Evolutionary conservation across 129 eudicot genomes (phyloP).

Genomic region (Flaveria bidentis): DNA sequence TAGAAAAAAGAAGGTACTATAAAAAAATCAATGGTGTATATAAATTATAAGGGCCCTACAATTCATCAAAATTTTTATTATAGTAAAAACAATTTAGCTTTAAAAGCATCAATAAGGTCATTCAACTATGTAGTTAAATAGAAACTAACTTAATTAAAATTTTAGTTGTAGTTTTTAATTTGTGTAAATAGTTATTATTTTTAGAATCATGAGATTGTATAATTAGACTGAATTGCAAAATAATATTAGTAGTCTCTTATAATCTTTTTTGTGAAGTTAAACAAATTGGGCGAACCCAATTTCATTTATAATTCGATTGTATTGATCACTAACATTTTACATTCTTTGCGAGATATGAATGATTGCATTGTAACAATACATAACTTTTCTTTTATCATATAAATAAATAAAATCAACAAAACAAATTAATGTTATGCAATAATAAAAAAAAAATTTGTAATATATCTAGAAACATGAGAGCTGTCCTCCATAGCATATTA

Average conservation of each 20-base stretch:
- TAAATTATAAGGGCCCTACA: too few species aligned
- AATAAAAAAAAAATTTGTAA: not conserved
- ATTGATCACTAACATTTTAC: not conserved
- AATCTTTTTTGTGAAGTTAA: too few species aligned
- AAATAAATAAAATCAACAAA: not conserved
- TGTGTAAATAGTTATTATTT: too few species aligned
- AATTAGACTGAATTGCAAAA: too few species aligned
- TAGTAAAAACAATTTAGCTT: not conserved
- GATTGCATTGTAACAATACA: not conserved
- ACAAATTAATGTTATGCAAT: not conserved
- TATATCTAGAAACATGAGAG: slow-evolving; percentile 20
- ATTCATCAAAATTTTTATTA: not conserved
- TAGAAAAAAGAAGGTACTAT: too few species aligned
- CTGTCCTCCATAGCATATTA: slow-evolving; percentile 23
- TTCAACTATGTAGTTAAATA: not conserved
- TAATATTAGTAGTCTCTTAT: too few species aligned
- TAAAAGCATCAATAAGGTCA: not conserved
- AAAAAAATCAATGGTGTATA: too few species aligned
- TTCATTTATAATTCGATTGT: too few species aligned
- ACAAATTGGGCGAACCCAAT: too few species aligned
- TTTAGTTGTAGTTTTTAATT: too few species aligned
- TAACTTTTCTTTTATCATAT: not conserved
- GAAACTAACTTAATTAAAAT: too few species aligned
- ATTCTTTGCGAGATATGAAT: not conserved
- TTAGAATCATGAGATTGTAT: too few species aligned